Evolutionary conservation across 163 green algal genomes (phyloP).

Genomic region (Volvox carteri): DNA sequence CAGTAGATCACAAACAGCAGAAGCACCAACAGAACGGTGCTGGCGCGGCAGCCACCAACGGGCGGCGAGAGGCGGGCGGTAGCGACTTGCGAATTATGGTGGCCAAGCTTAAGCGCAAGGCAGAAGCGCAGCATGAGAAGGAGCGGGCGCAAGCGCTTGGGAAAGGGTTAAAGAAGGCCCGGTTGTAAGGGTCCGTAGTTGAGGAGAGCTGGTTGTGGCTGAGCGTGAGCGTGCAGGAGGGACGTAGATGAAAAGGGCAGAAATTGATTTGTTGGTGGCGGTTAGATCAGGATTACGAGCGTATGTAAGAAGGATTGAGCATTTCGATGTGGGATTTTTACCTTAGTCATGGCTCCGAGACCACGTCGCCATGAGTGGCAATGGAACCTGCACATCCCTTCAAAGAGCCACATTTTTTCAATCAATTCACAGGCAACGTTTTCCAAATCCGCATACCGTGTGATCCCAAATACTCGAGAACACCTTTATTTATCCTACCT

Average conservation of each 20-base stretch:
- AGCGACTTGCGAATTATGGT: slow-evolving; percentile 82
- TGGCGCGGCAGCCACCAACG: neutral
- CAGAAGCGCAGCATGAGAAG: slow-evolving; percentile 56
- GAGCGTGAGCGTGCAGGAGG: neutral
- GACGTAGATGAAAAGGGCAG: neutral
- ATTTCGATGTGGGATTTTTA: too few relatives aligned
- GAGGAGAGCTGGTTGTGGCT: too few relatives aligned
- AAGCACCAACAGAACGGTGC: slow-evolving; percentile 11
- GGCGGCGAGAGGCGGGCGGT: neutral
- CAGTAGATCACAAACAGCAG: neutral
- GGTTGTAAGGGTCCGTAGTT: slow-evolving; percentile 28
- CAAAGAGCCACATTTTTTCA: neutral
- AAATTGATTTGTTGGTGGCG: neutral
- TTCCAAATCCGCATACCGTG: too few relatives aligned
- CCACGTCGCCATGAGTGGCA: neutral
- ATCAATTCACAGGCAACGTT: too few relatives aligned
- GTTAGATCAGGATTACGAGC: neutral
- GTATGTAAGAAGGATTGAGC: too few relatives aligned
- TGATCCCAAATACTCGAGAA: too few relatives aligned
- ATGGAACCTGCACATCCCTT: neutral
- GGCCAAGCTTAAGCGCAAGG: slow-evolving; percentile 85
- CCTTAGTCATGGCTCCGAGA: neutral
- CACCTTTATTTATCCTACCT: too few relatives aligned
- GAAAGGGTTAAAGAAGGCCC: slow-evolving; percentile 39
- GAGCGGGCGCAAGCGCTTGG: slow-evolving; percentile 22